phyloP scores from a whole-genome alignment of 768 basidiomycete species.

The Phanerodontia chrysosporium region DNA sequence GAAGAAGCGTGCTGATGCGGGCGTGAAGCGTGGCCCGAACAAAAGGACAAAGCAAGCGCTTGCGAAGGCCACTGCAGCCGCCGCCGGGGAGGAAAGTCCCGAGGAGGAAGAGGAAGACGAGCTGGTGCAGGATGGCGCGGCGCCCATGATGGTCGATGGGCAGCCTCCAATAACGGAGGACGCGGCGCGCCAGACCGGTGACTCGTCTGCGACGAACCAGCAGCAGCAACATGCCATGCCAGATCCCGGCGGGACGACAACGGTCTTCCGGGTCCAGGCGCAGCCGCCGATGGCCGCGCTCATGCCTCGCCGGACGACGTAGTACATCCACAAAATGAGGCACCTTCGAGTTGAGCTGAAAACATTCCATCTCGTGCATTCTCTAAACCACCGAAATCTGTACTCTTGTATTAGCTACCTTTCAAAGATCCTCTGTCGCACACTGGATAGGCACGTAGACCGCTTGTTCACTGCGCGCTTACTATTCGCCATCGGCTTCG shows the following conservation, averaged over 20 bases:
- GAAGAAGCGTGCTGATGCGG: conserved; percentile 1
- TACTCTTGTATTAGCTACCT: no score
- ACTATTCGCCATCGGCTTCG: neutral
- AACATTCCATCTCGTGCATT: no score
- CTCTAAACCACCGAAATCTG: no score
- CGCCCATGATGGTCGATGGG: neutral
- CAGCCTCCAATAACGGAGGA: neutral
- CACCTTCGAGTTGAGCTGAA: no score
- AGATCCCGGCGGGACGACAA: neutral
- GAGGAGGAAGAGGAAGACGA: neutral
- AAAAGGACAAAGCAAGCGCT: neutral
- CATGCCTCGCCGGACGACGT: no score
- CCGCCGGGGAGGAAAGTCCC: neutral
- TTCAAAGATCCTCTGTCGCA: no score
- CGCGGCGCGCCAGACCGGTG: neutral
- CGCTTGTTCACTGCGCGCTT: no score
- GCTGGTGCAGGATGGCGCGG: no score
- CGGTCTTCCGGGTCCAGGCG: neutral
- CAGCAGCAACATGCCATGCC: neutral
- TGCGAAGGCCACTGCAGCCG: neutral
- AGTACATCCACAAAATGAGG: no score
- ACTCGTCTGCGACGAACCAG: no score
- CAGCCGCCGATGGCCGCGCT: neutral
- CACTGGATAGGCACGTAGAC: no score
- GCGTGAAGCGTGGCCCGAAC: conserved; percentile 6